A percentile compares a stretch with the other conserved stretches of the same genome.
Conservation (phyloP, 2,329 filamentous ascomycete species). For the Mycocentrospora acerina region DNA sequence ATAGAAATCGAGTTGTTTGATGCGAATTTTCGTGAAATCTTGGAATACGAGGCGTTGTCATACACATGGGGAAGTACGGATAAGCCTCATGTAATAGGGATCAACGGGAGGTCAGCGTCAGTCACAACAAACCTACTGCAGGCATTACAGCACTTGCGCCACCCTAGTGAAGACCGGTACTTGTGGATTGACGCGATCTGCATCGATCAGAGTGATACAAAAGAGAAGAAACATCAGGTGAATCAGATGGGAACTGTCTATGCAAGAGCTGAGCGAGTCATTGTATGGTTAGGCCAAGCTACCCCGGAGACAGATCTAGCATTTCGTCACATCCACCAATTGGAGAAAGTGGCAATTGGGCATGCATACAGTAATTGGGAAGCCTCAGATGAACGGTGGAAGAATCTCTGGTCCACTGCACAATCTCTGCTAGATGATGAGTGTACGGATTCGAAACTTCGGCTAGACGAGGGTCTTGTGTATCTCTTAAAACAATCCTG, state of each 20-base stretch:
- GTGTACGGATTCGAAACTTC: background rate
- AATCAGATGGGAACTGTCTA: conserved; percentile 30
- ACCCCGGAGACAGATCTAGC: conserved; percentile 8
- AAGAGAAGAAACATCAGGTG: conserved; percentile 28
- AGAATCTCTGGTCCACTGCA: conserved; percentile 1
- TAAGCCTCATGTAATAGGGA: conserved; percentile 1
- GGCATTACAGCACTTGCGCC: conserved; percentile 14
- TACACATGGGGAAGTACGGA: conserved; percentile 20
- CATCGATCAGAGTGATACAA: conserved; percentile 24
- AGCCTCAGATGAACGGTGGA: conserved; percentile 7
- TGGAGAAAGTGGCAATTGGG: conserved; percentile 4
- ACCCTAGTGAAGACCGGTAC: conserved; percentile 6
- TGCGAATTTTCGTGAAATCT: background rate
- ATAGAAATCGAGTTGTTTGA: conserved; percentile 3
- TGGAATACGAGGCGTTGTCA: conserved; percentile 20
- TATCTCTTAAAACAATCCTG: conserved; percentile 11
- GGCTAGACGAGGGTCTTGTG: conserved; percentile 1
- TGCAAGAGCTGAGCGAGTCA: conserved; percentile 18
- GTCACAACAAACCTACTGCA: conserved; percentile 15
- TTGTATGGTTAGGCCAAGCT: conserved; percentile 30
- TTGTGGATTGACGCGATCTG: conserved; percentile 34
- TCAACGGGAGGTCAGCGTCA: conserved; percentile 3
- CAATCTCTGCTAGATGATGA: background rate
- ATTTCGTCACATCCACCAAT: conserved; percentile 6
- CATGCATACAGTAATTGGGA: conserved; percentile 10